A percentile compares a stretch with the other conserved stretches of the same genome.
Conservation (phyloP, 257 asterid genomes). For the Capsicum pubescens region DNA sequence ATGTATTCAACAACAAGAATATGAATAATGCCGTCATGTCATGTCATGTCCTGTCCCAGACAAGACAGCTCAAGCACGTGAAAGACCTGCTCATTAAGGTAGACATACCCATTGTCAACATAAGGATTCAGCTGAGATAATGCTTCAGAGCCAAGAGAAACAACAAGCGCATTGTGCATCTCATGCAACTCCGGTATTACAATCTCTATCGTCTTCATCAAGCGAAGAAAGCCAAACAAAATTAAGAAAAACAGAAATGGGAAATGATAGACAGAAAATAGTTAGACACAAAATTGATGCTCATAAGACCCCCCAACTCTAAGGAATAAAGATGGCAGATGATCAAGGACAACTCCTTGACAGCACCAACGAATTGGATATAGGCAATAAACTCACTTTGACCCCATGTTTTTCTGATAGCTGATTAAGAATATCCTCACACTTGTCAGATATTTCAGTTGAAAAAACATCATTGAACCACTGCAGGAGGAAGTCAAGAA, state of each 20-base stretch:
- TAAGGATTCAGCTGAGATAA: slow-evolving; percentile 71
- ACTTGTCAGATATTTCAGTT: slow-evolving; percentile 75
- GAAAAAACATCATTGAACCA: slow-evolving; percentile 97
- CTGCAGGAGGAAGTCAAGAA: slow-evolving; percentile 35
- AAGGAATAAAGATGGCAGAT: not conserved
- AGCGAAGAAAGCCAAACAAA: not conserved
- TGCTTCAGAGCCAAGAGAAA: slow-evolving; percentile 87
- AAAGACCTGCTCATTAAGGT: slow-evolving; percentile 19
- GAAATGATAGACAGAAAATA: not conserved
- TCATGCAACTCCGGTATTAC: slow-evolving; percentile 88
- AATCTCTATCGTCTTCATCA: slow-evolving; percentile 77
- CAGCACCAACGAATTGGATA: slow-evolving; percentile 17
- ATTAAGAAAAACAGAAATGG: not conserved
- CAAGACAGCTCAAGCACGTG: slow-evolving; percentile 7
- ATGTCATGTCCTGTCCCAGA: not conserved
- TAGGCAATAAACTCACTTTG: slow-evolving; percentile 53
- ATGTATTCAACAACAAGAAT: not conserved
- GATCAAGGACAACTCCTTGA: slow-evolving; percentile 22
- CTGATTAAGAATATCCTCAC: slow-evolving; percentile 75
- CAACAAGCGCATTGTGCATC: slow-evolving; percentile 88
- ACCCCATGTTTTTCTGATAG: slow-evolving; percentile 82
- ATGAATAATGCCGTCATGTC: not conserved
- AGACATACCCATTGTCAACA: slow-evolving; percentile 80
- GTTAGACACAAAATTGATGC: not conserved
- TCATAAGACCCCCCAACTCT: slow-evolving; percentile 20